phyloP scores from a whole-genome alignment of 208 protist species.

The Borovskyia barvae region DNA sequence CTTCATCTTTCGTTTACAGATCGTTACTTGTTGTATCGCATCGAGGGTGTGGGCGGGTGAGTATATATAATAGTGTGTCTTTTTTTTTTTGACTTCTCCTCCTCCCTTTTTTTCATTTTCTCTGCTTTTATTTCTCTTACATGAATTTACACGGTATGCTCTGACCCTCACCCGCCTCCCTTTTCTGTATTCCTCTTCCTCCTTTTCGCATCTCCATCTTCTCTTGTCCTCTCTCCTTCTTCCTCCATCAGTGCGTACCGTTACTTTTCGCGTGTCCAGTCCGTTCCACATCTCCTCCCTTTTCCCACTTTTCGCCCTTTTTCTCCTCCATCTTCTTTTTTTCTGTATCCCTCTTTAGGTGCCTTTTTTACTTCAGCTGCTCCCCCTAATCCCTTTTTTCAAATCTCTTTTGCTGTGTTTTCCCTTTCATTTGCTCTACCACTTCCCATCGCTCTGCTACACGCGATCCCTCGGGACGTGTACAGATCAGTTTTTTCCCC shows the following conservation, averaged over 20 bases:
- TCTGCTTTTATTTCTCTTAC: neutral
- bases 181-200: neutral
- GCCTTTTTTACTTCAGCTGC: neutral
- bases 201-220: neutral
- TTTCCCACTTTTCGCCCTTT: neutral
- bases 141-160: neutral
- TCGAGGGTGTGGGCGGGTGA: neutral
- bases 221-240: slow-evolving; percentile 1
- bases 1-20: slow-evolving; percentile 4
- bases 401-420: neutral
- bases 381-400: neutral
- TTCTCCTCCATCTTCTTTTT: neutral
- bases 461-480: too few relatives aligned
- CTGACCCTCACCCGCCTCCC: neutral
- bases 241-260: neutral
- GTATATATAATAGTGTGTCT: neutral
- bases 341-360: slow-evolving; percentile 7
- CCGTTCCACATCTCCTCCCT: neutral
- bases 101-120: neutral
- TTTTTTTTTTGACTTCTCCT: slow-evolving; percentile 1
- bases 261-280: neutral
- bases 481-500: too few relatives aligned
- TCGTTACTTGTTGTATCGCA: neutral
- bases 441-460: too few relatives aligned
- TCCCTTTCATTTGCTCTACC: too few relatives aligned